phyloP scores from a whole-genome alignment of 78 protist genomes.

The Dictyostelium intermedium region DNA sequence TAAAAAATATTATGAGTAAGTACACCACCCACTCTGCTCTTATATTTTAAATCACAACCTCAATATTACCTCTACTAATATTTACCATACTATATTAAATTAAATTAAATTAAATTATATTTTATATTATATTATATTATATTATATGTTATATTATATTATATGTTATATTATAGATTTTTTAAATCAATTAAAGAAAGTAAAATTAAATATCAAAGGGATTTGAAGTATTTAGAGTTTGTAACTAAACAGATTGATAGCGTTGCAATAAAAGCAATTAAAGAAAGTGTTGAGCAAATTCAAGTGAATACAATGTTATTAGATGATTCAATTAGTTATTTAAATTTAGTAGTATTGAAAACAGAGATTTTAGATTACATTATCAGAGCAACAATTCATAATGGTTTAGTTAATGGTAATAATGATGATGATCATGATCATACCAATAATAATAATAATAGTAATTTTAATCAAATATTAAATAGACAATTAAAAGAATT shows the following conservation, averaged over 20 bases:
- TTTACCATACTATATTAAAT: not conserved
- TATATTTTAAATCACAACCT: too few species aligned
- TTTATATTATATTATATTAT: too few species aligned
- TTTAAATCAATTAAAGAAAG: not conserved
- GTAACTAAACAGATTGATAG: not conserved
- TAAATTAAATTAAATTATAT: too few species aligned
- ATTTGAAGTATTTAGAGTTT: not conserved
- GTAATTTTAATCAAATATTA: not conserved
- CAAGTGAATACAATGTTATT: not conserved
- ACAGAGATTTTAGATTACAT: not conserved
- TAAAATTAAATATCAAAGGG: slow-evolving; percentile 8
- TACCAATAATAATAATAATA: not conserved
- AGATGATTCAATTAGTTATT: not conserved
- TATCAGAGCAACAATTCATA: not conserved
- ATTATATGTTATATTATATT: too few species aligned
- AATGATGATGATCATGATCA: not conserved
- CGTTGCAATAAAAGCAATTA: not conserved
- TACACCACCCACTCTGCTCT: too few species aligned
- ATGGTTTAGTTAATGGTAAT: not conserved
- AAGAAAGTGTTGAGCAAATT: not conserved
- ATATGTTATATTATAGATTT: not conserved
- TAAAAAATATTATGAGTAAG: slow-evolving; percentile 18
- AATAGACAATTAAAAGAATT: not conserved
- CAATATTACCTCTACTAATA: too few species aligned
- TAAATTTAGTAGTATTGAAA: not conserved